phyloP scores from a whole-genome alignment of 2,329 filamentous ascomycete genomes.

The Pseudocercospora musae region DNA sequence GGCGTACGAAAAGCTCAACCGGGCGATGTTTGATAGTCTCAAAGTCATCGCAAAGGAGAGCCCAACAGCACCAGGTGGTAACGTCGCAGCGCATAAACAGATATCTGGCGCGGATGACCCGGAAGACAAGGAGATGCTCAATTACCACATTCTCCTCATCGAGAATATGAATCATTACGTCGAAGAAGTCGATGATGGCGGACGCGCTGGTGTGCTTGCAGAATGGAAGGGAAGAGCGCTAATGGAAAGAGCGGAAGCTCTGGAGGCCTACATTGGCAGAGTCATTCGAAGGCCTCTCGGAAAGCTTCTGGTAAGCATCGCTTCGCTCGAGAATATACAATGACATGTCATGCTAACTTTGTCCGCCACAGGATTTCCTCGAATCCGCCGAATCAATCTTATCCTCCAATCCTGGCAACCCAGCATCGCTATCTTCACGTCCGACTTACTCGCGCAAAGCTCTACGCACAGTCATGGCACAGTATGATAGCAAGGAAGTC shows the following conservation, averaged over 20 bases:
- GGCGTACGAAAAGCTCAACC: conserved; percentile 84
- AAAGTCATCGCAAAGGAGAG: conserved; percentile 84
- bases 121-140: conserved; percentile 94
- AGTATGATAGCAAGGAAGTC: conserved; percentile 79
- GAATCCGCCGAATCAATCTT: conserved; percentile 78
- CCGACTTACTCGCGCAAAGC: conserved; percentile 77
- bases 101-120: conserved; percentile 52
- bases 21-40: conserved; percentile 94
- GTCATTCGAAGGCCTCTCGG: conserved; percentile 87
- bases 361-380: conserved; percentile 64
- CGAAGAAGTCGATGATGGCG: conserved; percentile 73
- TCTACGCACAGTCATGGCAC: conserved; percentile 80
- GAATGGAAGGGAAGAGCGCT: conserved; percentile 78
- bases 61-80: conserved; percentile 43
- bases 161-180: conserved; percentile 99
- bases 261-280: conserved; percentile 79
- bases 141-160: conserved; percentile 94
- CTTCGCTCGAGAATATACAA: not conserved
- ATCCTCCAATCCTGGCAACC: conserved; percentile 48
- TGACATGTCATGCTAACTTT: conserved; percentile 8
- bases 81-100: conserved; percentile 51
- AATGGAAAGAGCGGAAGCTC: conserved; percentile 78
- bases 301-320: conserved; percentile 64
- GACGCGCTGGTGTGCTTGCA: conserved; percentile 68
- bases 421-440: conserved; percentile 66